These are phyloP conservation scores for Acrodontium crateriforme DNA, from an alignment of 2,329 filamentous ascomycete species.

Conservation along the genomic window DNA sequence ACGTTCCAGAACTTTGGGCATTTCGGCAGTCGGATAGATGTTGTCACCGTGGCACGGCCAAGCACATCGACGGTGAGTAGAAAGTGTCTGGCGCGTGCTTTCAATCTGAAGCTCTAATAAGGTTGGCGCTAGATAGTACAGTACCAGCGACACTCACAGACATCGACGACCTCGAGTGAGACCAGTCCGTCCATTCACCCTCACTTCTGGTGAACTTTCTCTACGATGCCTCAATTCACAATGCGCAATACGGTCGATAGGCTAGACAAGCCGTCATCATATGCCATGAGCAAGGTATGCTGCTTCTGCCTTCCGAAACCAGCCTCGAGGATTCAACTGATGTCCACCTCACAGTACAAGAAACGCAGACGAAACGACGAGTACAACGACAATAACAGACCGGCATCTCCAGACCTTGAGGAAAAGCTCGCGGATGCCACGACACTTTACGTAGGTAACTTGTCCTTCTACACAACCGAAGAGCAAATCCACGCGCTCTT, in stretches of 20 bases:
- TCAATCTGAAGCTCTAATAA: too few species aligned
- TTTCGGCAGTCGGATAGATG: slow-evolving; percentile 30
- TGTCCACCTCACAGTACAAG: slow-evolving; percentile 50
- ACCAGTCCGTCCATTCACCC: too few species aligned
- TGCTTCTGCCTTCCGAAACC: too few species aligned
- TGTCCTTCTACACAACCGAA: slow-evolving; percentile 73
- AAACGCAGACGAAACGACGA: slow-evolving; percentile 50
- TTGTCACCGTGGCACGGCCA: background rate
- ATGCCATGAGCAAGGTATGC: slow-evolving; percentile 69
- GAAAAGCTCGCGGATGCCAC: slow-evolving; percentile 78
- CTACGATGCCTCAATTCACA: slow-evolving; percentile 33
- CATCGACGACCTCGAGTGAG: too few species aligned
- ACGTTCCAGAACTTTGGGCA: slow-evolving; percentile 78
- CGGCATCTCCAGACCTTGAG: slow-evolving; percentile 44
- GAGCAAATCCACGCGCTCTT: slow-evolving; percentile 82
- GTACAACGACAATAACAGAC: slow-evolving; percentile 36
- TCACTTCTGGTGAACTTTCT: too few species aligned
- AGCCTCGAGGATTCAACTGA: background rate
- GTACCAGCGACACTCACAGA: too few species aligned
- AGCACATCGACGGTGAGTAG: too few species aligned
- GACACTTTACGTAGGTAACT: slow-evolving; percentile 93
- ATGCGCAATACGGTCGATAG: slow-evolving; percentile 68
- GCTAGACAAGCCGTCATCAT: slow-evolving; percentile 87
- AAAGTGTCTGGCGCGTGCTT: too few species aligned
- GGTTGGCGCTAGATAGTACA: too few species aligned